phyloP scores from a whole-genome alignment of 176 grass and related monocot genomes.

The Chrysopogon serrulatus region DNA sequence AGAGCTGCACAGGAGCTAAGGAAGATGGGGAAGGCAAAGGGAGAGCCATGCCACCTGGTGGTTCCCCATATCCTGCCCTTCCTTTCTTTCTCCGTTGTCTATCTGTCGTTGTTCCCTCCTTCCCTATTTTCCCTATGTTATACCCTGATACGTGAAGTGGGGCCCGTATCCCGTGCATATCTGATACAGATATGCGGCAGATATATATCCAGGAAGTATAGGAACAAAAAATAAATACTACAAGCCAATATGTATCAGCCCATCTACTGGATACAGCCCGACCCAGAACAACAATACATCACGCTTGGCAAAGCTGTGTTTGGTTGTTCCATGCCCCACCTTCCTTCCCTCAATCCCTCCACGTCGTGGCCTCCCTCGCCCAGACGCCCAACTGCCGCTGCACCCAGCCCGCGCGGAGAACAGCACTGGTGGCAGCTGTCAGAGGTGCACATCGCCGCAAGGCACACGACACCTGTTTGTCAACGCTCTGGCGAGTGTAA shows the following conservation, averaged over 20 bases:
- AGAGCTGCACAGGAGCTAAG: too few relatives aligned
- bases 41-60: too few relatives aligned
- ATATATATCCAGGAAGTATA: too few relatives aligned
- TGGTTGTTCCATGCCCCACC: background rate
- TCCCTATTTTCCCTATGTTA: too few relatives aligned
- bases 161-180: too few relatives aligned
- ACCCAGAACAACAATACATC: background rate
- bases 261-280: background rate
- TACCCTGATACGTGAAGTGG: too few relatives aligned
- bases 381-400: background rate
- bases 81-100: too few relatives aligned
- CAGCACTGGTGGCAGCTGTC: background rate
- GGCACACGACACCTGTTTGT: background rate
- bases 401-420: background rate
- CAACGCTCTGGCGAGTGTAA: too few relatives aligned
- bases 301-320: background rate
- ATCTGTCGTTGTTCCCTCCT: too few relatives aligned
- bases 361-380: background rate
- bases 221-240: background rate
- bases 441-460: background rate
- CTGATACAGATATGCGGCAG: too few relatives aligned
- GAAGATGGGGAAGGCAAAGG: too few relatives aligned
- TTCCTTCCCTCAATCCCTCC: background rate
- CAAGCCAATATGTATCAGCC: background rate
- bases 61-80: too few relatives aligned